These are phyloP conservation scores for Hordeum marinum DNA, from an alignment of 176 grass and related monocot species.

Conservation along the genomic window DNA sequence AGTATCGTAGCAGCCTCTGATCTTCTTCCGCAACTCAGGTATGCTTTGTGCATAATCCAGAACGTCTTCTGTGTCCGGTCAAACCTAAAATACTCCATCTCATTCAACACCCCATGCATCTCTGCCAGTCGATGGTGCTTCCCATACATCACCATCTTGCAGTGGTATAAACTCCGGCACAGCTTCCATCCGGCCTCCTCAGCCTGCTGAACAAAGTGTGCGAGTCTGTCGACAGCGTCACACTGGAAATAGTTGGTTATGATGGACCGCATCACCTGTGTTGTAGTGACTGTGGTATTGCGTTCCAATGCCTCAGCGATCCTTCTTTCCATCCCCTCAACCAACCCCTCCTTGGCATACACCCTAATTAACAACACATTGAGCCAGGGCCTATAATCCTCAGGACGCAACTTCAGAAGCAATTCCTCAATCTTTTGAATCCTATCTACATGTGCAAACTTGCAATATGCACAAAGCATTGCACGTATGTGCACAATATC, in stretches of 20 bases:
- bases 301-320: slow-evolving; percentile 61
- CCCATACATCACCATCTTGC: slow-evolving; percentile 97
- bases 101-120: slow-evolving; percentile 77
- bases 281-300: slow-evolving; percentile 50
- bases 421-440: slow-evolving; percentile 70
- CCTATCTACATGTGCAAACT: slow-evolving; percentile 42
- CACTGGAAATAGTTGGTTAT: slow-evolving; percentile 59
- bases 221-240: slow-evolving; percentile 59
- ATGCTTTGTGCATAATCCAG: slow-evolving; percentile 84
- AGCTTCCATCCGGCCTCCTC: slow-evolving; percentile 75
- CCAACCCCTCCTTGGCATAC: slow-evolving; percentile 65
- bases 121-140: slow-evolving; percentile 49
- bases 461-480: slow-evolving; percentile 89
- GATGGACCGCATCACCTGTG: slow-evolving; percentile 49
- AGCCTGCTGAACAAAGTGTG: slow-evolving; percentile 50
- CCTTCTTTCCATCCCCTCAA: slow-evolving; percentile 70
- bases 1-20: slow-evolving; percentile 55
- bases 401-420: slow-evolving; percentile 47
- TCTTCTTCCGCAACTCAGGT: slow-evolving; percentile 39
- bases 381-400: slow-evolving; percentile 74
- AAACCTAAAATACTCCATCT: slow-evolving; percentile 67
- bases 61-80: slow-evolving; percentile 81
- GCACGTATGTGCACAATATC: slow-evolving; percentile 44
- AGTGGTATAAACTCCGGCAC: slow-evolving; percentile 80
- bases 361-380: slow-evolving; percentile 79